phyloP scores from a whole-genome alignment of 345 rosid genomes.

The Citrus maxima region DNA sequence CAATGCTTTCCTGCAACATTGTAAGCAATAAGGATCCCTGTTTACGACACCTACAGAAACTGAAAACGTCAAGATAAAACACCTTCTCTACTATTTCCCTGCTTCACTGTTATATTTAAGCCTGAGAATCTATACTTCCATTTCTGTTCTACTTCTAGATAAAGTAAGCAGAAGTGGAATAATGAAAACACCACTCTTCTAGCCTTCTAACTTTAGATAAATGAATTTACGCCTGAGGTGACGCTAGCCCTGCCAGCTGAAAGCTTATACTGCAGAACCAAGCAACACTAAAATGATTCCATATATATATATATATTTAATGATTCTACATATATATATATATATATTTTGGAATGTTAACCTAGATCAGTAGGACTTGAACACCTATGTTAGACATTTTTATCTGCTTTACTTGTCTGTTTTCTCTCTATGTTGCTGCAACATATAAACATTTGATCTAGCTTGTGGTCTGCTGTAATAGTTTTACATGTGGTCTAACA shows the following conservation, averaged over 20 bases:
- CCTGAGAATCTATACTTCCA: not conserved
- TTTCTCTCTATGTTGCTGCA: not conserved
- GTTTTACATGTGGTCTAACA: not conserved
- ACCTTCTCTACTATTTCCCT: not conserved
- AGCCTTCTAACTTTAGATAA: constrained; percentile 2
- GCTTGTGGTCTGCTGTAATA: not conserved
- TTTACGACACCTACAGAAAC: not conserved
- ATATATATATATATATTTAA: too few species aligned
- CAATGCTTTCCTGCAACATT: constrained; percentile 70
- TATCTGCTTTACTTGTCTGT: not conserved
- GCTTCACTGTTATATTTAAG: not conserved
- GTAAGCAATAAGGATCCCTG: not conserved
- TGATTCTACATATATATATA: too few species aligned
- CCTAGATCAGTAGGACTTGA: not conserved
- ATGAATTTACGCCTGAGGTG: not conserved
- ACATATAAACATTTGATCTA: not conserved
- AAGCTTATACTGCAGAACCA: not conserved
- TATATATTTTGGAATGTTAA: not conserved
- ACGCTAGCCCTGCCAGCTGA: not conserved
- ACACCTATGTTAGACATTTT: not conserved
- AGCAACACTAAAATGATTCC: not conserved
- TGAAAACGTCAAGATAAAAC: not conserved
- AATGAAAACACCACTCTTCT: not conserved
- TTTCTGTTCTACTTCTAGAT: not conserved
- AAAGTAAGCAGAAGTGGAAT: not conserved